Conservation (phyloP, 306 rosid species). For the Vigna reflexopilosa region DNA sequence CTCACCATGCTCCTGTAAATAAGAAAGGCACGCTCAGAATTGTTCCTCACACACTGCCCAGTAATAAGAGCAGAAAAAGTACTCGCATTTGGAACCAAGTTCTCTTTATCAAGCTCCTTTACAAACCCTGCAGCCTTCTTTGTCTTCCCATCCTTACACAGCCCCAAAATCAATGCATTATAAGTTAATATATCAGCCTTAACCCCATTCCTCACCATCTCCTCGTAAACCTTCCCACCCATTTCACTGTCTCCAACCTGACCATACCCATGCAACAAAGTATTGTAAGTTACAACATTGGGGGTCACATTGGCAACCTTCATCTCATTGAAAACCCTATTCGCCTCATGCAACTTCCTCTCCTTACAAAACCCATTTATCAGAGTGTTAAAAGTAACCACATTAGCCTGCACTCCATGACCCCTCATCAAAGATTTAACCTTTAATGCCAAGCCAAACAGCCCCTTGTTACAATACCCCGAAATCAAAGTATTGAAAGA, state of each 20-base stretch:
- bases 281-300: slow-evolving; percentile 70
- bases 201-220: slow-evolving; percentile 69
- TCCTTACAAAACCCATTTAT: slow-evolving; percentile 75
- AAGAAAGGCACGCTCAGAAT: slow-evolving; percentile 70
- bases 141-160: slow-evolving; percentile 87
- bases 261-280: slow-evolving; percentile 74
- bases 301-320: slow-evolving; percentile 67
- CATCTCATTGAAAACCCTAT: slow-evolving; percentile 71
- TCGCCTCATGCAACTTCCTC: slow-evolving; percentile 74
- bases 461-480: slow-evolving; percentile 75
- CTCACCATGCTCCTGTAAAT: slow-evolving; percentile 79
- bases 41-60: slow-evolving; percentile 70
- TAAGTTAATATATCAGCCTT: slow-evolving; percentile 76
- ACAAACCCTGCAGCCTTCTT: slow-evolving; percentile 79
- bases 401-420: slow-evolving; percentile 64
- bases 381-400: slow-evolving; percentile 72
- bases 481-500: slow-evolving; percentile 76
- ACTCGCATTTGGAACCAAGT: slow-evolving; percentile 68
- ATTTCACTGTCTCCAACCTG: slow-evolving; percentile 65
- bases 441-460: slow-evolving; percentile 64
- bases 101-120: slow-evolving; percentile 69
- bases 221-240: slow-evolving; percentile 69
- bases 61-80: slow-evolving; percentile 80
- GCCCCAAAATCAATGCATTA: slow-evolving; percentile 82
- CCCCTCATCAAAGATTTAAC: slow-evolving; percentile 61